Conservation (phyloP, 129 eudicot species). For the Chrysanthemum seticuspe region DNA sequence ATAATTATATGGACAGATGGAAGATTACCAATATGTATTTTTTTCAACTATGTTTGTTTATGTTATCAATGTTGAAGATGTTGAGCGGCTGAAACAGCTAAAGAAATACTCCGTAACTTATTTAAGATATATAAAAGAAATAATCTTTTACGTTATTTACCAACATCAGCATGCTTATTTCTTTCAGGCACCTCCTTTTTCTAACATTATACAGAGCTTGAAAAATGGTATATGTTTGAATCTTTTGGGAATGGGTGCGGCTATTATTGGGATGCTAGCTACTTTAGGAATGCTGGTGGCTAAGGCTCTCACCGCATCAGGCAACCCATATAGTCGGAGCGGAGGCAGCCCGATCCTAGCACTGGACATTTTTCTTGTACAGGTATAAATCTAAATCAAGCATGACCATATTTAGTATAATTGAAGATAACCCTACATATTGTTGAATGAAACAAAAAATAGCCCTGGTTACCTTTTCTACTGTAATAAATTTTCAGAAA, state of each 20-base stretch:
- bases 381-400: slow-evolving; percentile 41
- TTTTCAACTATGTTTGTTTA: too few relatives aligned
- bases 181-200: slow-evolving; percentile 92
- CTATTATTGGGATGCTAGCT: slow-evolving; percentile 89
- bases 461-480: too few relatives aligned
- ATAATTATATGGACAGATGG: too few relatives aligned
- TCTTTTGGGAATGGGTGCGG: slow-evolving; percentile 90
- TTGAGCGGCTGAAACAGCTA: neutral
- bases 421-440: too few relatives aligned
- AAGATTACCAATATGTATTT: too few relatives aligned
- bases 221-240: slow-evolving; percentile 68
- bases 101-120: too few relatives aligned
- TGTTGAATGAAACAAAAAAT: too few relatives aligned
- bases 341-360: slow-evolving; percentile 85
- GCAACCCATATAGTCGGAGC: slow-evolving; percentile 74
- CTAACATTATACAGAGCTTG: slow-evolving; percentile 75
- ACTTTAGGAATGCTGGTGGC: slow-evolving; percentile 85
- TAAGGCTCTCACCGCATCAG: slow-evolving; percentile 80
- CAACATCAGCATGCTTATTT: slow-evolving; percentile 4
- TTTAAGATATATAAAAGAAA: neutral
- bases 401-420: too few relatives aligned
- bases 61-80: neutral
- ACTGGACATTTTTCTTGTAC: slow-evolving; percentile 87
- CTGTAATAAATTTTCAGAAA: too few relatives aligned
- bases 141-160: neutral